A percentile compares a stretch with the other conserved stretches of the same genome.
These are phyloP conservation scores for Glycine soja DNA, from an alignment of 306 rosid genomes.

Conservation along the genomic window DNA sequence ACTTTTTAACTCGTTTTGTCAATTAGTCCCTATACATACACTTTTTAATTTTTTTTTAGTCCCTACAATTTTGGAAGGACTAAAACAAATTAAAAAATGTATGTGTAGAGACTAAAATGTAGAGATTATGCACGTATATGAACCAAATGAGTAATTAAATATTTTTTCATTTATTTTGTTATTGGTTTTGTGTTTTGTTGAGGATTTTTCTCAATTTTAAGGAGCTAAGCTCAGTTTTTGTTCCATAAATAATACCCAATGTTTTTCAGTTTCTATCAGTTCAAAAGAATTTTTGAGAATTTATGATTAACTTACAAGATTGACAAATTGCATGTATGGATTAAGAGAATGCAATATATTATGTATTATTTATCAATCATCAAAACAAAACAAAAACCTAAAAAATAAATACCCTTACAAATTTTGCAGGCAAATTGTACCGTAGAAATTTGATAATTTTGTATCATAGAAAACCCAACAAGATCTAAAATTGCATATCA, in stretches of 20 bases:
- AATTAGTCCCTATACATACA: no score
- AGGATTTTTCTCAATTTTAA: neutral
- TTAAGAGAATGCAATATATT: constrained; percentile 6
- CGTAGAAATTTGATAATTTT: constrained; percentile 13
- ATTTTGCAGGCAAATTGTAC: constrained; percentile 72
- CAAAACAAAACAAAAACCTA: constrained; percentile 23
- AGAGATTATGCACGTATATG: no score
- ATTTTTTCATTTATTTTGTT: neutral
- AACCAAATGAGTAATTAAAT: no score
- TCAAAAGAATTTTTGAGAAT: neutral
- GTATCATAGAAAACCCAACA: constrained; percentile 19
- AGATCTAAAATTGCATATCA: constrained; percentile 15
- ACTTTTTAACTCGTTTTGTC: no score
- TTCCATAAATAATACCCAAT: neutral
- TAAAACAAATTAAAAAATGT: no score
- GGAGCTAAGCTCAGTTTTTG: neutral
- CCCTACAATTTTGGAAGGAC: no score
- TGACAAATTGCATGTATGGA: neutral
- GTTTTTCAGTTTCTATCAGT: neutral
- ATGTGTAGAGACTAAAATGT: no score
- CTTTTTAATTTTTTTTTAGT: no score
- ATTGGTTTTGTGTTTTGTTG: neutral
- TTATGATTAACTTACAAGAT: constrained; percentile 18
- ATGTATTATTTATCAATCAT: constrained; percentile 24
- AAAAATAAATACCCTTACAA: constrained; percentile 61